Base-by-base conservation (phyloP, 495 filamentous ascomycete species). In the Diplogelasinospora grovesii region DNA sequence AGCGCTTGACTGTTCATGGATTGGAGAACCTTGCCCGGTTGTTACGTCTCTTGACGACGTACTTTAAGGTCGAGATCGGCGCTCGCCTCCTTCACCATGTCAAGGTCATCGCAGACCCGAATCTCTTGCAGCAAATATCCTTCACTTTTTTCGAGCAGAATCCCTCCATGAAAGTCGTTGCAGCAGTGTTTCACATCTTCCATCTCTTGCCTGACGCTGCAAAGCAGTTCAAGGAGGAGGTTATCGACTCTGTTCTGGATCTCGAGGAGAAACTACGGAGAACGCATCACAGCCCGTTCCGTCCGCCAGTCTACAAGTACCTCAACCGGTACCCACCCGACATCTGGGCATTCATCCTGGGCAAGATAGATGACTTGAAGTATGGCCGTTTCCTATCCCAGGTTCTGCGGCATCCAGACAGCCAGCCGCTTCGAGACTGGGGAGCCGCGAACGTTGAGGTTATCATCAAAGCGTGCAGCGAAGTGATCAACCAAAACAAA, bases 21-120 rank as follows among this genome's bases (percentile, higher is more conserved):
- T 70, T 99, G 20, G 89, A 97, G 49, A 93, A 94, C 14, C 72
- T 99, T 20, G 89, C 88, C 39, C 79, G 89, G 20, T 73, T 99
- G 4, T 64, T 99, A 43, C 84, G 86, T 20, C 71, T 99, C 0
- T 65, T 99, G 15, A 99, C 93, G 0, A 97, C 93, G 36, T 97
- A 97, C 57, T 99, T 99, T 69, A 99, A 99, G 63, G 90, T 95
- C 2, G 93, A 96, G 57, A 99, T 99, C 33, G 93, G 93, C 5
- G 77, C 87, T 23, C 75, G 89, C 29, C 64, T 99, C 6, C 66
- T 99, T 11, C 89, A 95, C 31, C 93, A 99, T 47, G 82, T 97
- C 69, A 89, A 87, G 56, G 74, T 80, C 10, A 86, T 99, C 52
- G 92, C 90, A 0, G 89, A 95, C 46, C 73, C 82, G 15, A 66